Conservation (phyloP, 768 basidiomycete genomes). For the Trametopsis cervina region DNA sequence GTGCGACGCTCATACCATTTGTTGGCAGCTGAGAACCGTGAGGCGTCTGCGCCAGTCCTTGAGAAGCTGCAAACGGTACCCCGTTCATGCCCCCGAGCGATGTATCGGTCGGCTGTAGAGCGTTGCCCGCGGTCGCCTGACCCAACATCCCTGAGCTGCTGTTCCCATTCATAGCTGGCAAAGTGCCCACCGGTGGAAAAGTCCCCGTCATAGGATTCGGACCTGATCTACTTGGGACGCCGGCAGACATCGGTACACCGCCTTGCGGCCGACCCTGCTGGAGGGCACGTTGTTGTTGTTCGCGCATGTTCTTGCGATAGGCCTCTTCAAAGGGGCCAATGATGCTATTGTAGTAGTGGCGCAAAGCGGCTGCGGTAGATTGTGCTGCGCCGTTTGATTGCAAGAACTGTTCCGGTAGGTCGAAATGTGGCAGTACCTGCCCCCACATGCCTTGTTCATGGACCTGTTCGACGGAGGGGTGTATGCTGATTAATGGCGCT, state of each 20-base stretch:
- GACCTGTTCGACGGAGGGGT: too few relatives aligned
- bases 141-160: slow-evolving; percentile 10
- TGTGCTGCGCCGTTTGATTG: slow-evolving; percentile 29
- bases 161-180: slow-evolving; percentile 8
- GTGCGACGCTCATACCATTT: not conserved
- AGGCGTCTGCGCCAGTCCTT: slow-evolving; percentile 5
- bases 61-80: slow-evolving; percentile 4
- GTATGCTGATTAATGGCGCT: not conserved
- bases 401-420: slow-evolving; percentile 27
- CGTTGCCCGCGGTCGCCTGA: slow-evolving; percentile 7
- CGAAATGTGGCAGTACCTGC: slow-evolving; percentile 41
- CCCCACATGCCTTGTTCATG: slow-evolving; percentile 47
- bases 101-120: slow-evolving; percentile 5
- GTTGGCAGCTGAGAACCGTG: slow-evolving; percentile 8
- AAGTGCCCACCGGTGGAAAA: slow-evolving; percentile 15
- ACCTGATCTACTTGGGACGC: slow-evolving; percentile 15
- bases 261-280: slow-evolving; percentile 34
- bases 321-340: slow-evolving; percentile 68
- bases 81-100: slow-evolving; percentile 4
- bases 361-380: slow-evolving; percentile 44
- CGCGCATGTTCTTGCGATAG: slow-evolving; percentile 60
- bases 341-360: slow-evolving; percentile 54
- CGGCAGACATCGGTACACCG: slow-evolving; percentile 24
- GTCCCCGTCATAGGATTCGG: slow-evolving; percentile 15
- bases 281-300: slow-evolving; percentile 25